Percentiles rank a stretch among this genome's conserved stretches.
phyloP scores from a whole-genome alignment of 2,329 filamentous ascomycete genomes.

The Pseudogymnoascus sp. region DNA sequence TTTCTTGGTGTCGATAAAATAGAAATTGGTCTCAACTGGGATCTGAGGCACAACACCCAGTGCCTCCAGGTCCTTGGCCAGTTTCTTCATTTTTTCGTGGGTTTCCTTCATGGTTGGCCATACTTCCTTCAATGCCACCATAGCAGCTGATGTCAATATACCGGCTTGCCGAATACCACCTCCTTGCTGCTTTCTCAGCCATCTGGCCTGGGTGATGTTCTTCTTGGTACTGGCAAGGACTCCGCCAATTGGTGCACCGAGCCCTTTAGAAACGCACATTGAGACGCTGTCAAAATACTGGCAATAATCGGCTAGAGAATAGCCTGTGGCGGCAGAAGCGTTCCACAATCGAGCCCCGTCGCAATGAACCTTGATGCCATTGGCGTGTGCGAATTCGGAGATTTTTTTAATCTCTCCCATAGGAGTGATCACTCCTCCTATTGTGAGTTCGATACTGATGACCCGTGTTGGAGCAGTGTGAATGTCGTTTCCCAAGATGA shows the following conservation, averaged over 20 bases:
- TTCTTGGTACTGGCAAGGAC: slow-evolving; percentile 50
- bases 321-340: slow-evolving; percentile 62
- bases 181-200: slow-evolving; percentile 72
- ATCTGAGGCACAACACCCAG: not conserved
- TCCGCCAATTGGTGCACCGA: slow-evolving; percentile 73
- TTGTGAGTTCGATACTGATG: slow-evolving; percentile 78
- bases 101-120: not conserved
- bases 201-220: slow-evolving; percentile 50
- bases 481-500: slow-evolving; percentile 58
- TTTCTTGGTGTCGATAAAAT: not conserved
- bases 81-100: not conserved
- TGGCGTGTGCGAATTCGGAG: slow-evolving; percentile 54
- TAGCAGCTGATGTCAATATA: slow-evolving; percentile 64
- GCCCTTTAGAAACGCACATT: slow-evolving; percentile 73
- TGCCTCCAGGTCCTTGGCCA: not conserved
- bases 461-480: slow-evolving; percentile 73
- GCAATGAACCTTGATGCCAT: slow-evolving; percentile 62
- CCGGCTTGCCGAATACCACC: slow-evolving; percentile 72
- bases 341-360: slow-evolving; percentile 81
- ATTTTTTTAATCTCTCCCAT: slow-evolving; percentile 63
- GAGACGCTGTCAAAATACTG: slow-evolving; percentile 64
- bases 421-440: slow-evolving; percentile 71
- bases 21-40: not conserved
- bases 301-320: slow-evolving; percentile 57
- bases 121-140: slow-evolving; percentile 63